Evolutionary conservation across 768 basidiomycete species (phyloP), one percentile per base, ranked within the genome.

Genomic region (Hygrophorus pudorinus): DNA sequence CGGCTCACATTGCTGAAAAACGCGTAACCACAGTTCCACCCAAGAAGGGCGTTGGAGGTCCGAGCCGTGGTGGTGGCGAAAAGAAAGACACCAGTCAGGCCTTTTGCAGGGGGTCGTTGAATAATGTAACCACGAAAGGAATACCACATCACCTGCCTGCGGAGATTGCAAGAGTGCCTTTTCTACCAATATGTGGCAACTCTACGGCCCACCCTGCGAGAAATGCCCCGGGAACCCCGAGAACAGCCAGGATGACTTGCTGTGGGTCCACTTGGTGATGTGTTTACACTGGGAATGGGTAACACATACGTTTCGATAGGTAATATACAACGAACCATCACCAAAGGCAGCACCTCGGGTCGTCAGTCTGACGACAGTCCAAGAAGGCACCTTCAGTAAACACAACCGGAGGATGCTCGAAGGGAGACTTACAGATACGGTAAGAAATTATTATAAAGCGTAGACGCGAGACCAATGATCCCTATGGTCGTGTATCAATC

Each of bases 11-110:
- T 79, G 42, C 73, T 77, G 49, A 61, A 70, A 55, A 81, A 81
- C n/a, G 65, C 69, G 50, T 82, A 84, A 7, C 73, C 82, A 55
- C 83, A 88, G 60, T 87, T 86, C 85, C 85, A 88, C 38, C 78
- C 85, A 18, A 88, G 67, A 33, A 87, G 68, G 20, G 74, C 68
- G 48, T 79, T 68, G 6, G 79, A 83, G 47, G 72, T 78, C 52
- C 75, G 71, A 24, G 85, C 73, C n/a, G 84, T 86, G 36, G 85
- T 87, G 27, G 74, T 79, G 50, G 71, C 78, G 54, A 83, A 80
- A 37, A 90, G 71, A 64, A 87, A 87, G 10, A 68, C 70, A 12
- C 84, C 85, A 9, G 85, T 87, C 53, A 86, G 68, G 57, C 71
- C 77, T 80, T 24, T 24, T 7, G 63, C 56, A 55, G 39, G 60